Conservation (phyloP, 2,329 filamentous ascomycete species). For the Arthrobotrys entomopaga region DNA sequence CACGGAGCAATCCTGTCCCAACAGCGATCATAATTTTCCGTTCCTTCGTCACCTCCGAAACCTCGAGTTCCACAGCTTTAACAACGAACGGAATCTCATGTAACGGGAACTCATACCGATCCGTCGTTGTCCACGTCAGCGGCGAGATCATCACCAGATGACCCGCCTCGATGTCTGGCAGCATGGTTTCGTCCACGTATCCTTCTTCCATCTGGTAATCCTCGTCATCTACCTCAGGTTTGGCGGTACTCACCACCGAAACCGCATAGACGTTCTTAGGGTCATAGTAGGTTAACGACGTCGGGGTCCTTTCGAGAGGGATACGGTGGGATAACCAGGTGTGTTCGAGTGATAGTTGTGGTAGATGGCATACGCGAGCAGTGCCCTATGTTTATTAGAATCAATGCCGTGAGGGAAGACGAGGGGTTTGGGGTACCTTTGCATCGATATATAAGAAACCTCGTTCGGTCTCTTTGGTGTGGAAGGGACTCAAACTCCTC, state of each 20-base stretch:
- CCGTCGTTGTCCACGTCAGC: conserved; percentile 79
- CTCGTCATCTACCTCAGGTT: conserved; percentile 42
- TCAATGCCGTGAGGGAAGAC: conserved; percentile 26
- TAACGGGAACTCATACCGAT: conserved; percentile 62
- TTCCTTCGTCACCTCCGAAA: conserved; percentile 90
- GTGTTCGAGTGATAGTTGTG: conserved; percentile 77
- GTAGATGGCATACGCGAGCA: conserved; percentile 78
- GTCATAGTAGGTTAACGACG: conserved; percentile 79
- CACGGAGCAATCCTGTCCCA: conserved; percentile 84
- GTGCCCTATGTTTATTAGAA: conserved; percentile 66
- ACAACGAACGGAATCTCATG: conserved; percentile 64
- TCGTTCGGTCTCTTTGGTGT: conserved; percentile 78
- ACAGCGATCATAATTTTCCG: conserved; percentile 83
- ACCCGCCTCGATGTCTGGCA: conserved; percentile 76
- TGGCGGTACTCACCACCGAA: conserved; percentile 65
- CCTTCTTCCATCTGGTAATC: conserved; percentile 53
- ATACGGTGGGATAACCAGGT: conserved; percentile 80
- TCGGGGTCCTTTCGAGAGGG: conserved; percentile 74
- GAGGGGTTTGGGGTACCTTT: conserved; percentile 61
- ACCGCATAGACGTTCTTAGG: conserved; percentile 79
- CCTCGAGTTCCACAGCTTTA: conserved; percentile 83
- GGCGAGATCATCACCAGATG: conserved; percentile 82
- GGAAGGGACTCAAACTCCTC: conserved; percentile 77
- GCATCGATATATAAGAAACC: conserved; percentile 86
- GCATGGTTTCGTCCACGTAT: conserved; percentile 65